phyloP scores from a whole-genome alignment of 768 basidiomycete species.

The Collybia nuda region DNA sequence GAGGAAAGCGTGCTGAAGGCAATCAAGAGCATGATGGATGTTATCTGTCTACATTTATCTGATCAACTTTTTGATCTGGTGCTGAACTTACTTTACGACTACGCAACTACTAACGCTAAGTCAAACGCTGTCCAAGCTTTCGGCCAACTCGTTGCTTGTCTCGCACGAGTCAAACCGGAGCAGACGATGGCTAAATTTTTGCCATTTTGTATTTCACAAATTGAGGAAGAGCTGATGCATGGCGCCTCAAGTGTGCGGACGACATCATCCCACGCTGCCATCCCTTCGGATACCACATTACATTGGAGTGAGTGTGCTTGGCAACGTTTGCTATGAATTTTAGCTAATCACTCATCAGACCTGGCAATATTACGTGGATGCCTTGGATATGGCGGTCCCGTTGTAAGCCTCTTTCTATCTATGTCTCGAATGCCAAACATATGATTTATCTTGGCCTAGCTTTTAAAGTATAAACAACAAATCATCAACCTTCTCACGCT shows the following conservation, averaged over 20 bases:
- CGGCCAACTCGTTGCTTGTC: constrained; percentile 81
- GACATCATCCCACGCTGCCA: constrained; percentile 69
- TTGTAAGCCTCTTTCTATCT: constrained; percentile 38
- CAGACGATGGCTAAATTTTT: constrained; percentile 81
- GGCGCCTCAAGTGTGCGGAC: constrained; percentile 88
- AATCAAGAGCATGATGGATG: constrained; percentile 77
- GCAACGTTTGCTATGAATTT: no score
- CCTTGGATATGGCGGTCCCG: constrained; percentile 69
- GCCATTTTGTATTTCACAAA: constrained; percentile 71
- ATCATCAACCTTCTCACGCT: constrained; percentile 62
- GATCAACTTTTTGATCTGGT: constrained; percentile 82
- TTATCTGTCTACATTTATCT: constrained; percentile 79
- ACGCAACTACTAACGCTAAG: constrained; percentile 86
- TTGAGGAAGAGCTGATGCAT: constrained; percentile 82
- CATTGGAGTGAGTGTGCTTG: constrained; percentile 76
- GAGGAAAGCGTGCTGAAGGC: constrained; percentile 78
- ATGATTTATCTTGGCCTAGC: constrained; percentile 31
- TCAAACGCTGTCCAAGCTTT: constrained; percentile 91
- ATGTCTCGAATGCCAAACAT: constrained; percentile 1
- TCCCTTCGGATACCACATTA: constrained; percentile 84
- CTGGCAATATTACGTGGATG: constrained; percentile 82
- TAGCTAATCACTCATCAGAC: constrained; percentile 39
- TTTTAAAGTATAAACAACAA: constrained; percentile 67
- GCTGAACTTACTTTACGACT: constrained; percentile 80
- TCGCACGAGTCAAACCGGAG: constrained; percentile 76